Evolutionary conservation across 2,329 filamentous ascomycete species (phyloP).

Genomic region (Ophiostoma sp.): DNA sequence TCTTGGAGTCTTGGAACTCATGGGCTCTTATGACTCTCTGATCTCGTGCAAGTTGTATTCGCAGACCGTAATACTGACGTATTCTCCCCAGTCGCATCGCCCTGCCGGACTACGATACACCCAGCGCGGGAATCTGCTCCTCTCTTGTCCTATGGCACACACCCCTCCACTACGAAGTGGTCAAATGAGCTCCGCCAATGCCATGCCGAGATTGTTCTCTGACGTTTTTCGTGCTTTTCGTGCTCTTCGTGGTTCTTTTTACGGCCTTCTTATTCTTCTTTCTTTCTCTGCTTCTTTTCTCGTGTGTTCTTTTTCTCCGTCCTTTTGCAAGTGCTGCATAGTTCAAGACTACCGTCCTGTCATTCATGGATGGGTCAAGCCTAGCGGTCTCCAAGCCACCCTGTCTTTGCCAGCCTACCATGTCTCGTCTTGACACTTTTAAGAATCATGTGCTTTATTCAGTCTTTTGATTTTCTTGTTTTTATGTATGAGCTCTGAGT

Average conservation of each 20-base stretch:
- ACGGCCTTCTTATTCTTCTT: not conserved
- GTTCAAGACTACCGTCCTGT: not conserved
- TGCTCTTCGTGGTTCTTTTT: too few relatives aligned
- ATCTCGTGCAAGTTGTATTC: not conserved
- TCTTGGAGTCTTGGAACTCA: not conserved
- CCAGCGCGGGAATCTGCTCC: not conserved
- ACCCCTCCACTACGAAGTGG: constrained; percentile 7
- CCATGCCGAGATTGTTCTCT: not conserved
- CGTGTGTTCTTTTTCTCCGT: not conserved
- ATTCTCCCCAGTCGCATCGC: not conserved
- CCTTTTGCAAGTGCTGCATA: constrained; percentile 1
- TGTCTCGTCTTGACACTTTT: constrained; percentile 9
- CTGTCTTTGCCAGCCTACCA: not conserved
- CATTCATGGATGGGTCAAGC: not conserved
- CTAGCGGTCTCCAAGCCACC: not conserved
- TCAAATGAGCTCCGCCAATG: not conserved
- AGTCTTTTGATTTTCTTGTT: not conserved
- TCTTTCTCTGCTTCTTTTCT: not conserved
- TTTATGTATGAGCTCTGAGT: not conserved
- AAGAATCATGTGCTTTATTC: not conserved
- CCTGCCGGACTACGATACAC: not conserved
- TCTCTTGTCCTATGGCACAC: not conserved
- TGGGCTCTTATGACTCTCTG: not conserved
- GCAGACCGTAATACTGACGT: constrained; percentile 11
- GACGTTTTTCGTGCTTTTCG: not conserved